Percentiles rank a stretch among this genome's conserved stretches.
These are phyloP conservation scores for Wickerhamomyces xylosicus DNA, from an alignment of 805 yeast genomes.

Conservation along the genomic window DNA sequence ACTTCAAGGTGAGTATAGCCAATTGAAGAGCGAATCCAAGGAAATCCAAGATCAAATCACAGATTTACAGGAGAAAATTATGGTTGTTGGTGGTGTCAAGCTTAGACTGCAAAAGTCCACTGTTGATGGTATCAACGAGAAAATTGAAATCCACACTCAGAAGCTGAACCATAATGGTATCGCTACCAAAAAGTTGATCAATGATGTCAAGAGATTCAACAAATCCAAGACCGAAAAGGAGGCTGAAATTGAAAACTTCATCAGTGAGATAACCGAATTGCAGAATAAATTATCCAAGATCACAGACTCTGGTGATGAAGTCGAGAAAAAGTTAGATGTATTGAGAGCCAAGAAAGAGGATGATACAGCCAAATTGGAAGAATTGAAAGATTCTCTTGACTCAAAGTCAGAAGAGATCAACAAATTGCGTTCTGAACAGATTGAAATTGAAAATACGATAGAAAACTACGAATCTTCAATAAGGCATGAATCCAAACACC, in stretches of 20 bases:
- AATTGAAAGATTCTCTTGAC: conserved; percentile 28
- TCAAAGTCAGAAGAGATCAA: conserved; percentile 35
- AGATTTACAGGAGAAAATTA: conserved; percentile 60
- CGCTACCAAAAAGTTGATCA: conserved; percentile 48
- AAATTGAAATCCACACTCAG: conserved; percentile 47
- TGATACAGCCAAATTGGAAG: conserved; percentile 29
- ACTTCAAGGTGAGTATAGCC: conserved; percentile 30
- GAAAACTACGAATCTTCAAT: conserved; percentile 42
- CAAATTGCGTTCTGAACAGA: conserved; percentile 50
- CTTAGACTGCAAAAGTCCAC: conserved; percentile 70
- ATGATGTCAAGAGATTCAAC: conserved; percentile 46
- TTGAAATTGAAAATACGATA: conserved; percentile 53
- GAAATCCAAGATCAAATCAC: conserved; percentile 47
- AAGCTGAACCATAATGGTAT: conserved; percentile 48
- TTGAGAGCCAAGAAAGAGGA: conserved; percentile 25
- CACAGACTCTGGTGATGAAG: conserved; percentile 16
- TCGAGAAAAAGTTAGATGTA: conserved; percentile 25
- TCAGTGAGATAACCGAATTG: conserved; percentile 25
- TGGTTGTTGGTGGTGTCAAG: conserved; percentile 87
- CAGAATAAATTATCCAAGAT: conserved; percentile 20
- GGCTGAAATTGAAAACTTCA: conserved; percentile 31
- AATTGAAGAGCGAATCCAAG: conserved; percentile 42
- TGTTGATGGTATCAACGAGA: conserved; percentile 66
- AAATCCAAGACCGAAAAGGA: conserved; percentile 37
- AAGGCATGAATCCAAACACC: conserved; percentile 22